Evolutionary conservation across 2,329 filamentous ascomycete genomes (phyloP), one percentile per base, ranked within the genome.

Genomic region (Colletotrichum theobromicola): DNA sequence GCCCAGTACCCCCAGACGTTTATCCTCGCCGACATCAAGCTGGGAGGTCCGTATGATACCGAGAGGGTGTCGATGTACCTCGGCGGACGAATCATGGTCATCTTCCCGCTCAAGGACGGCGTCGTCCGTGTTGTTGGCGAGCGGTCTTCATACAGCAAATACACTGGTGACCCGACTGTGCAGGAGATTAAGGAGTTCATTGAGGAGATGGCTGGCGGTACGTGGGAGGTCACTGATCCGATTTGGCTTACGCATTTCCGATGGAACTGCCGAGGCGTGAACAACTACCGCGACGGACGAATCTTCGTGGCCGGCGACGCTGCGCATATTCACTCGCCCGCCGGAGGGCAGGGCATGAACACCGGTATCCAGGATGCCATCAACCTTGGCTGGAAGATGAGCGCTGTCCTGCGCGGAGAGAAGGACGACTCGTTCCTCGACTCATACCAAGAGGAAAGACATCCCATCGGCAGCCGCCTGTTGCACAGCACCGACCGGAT

Each of bases 401-500:
- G 78, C 4, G 76, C 77, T 7, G 72, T 75, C 8, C 24, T 75
- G 2, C 72, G 72, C 7, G 70, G 74, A 4, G 70, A 76, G 16
- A 60, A 57, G 50, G 80, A 80, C 13, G 79, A 85, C 12, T 76
- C 80, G 0, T 80, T 90, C 2, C 82, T 91, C 1, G 82, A 87
- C 63, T 87, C 83, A 15, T 90, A 90, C 77, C 82, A 87, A 66
- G 76, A 78, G 4, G 88, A 90, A 77, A 85, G 89, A 8, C 82
- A 84, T 18, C 84, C 86, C 4, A 85, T 90, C 46, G 88, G 88
- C 0, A 75, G 81, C 10, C 82, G 81, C 30, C 81, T 90, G 0
- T 78, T 88, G 7, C 73, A 81, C 15, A 82, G 82, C 3, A 88
- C 87, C 0, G 87, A 88, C 73, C 77, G 78, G 2, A 75, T 83